Evolutionary conservation across 2,329 filamentous ascomycete species (phyloP).

Genomic region (Scedosporium boydii): DNA sequence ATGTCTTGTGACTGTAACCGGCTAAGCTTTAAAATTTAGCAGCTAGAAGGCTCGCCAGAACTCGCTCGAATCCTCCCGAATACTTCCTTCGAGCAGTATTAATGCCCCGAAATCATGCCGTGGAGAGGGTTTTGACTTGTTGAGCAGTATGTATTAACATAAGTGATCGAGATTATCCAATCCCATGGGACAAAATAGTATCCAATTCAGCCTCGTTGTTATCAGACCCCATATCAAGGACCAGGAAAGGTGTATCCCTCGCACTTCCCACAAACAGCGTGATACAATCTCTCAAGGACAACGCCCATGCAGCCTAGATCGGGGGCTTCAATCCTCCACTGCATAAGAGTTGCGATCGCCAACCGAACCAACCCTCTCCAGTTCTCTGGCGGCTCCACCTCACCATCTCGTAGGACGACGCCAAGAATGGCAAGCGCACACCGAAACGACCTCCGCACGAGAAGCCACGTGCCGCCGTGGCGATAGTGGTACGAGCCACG

Average conservation of each 20-base stretch:
- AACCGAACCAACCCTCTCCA: not conserved
- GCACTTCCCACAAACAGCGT: not conserved
- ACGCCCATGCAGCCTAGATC: not conserved
- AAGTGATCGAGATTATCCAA: too few species aligned
- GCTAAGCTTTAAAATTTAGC: too few species aligned
- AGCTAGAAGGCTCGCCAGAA: too few species aligned
- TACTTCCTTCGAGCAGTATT: too few species aligned
- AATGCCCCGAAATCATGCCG: too few species aligned
- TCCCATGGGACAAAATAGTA: too few species aligned
- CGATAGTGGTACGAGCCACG: not conserved
- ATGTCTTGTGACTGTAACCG: too few species aligned
- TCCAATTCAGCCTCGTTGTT: too few species aligned
- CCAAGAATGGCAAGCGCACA: not conserved
- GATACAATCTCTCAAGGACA: not conserved
- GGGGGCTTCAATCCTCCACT: not conserved
- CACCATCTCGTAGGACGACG: not conserved
- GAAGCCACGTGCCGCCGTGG: not conserved
- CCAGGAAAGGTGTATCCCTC: not conserved
- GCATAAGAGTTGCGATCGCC: not conserved
- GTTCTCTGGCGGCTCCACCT: not conserved
- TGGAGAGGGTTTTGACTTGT: too few species aligned
- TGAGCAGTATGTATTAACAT: too few species aligned
- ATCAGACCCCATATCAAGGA: not conserved
- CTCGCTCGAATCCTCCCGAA: too few species aligned
- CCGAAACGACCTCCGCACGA: not conserved